Evolutionary conservation across 1,284 basidiomycete species (phyloP).

Genomic region (Rhodotorula sp.): DNA sequence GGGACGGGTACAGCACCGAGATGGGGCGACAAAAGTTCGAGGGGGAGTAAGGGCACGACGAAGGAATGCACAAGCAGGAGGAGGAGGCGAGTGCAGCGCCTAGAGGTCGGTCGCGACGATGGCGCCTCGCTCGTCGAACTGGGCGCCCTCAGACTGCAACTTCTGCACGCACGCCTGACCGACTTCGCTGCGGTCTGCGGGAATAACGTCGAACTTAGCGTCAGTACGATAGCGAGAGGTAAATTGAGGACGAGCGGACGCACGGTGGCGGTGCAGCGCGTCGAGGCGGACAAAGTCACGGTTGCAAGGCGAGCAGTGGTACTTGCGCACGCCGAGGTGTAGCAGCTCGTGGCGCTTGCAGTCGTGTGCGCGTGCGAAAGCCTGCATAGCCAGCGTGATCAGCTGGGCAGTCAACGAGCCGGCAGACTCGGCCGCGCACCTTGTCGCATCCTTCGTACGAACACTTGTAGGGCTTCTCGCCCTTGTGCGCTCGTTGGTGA

Average conservation of each 20-base stretch:
- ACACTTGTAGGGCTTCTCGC: constrained; percentile 77
- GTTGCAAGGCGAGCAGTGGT: constrained; percentile 39
- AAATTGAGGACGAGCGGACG: neutral
- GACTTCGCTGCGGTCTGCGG: constrained; percentile 38
- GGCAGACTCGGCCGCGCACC: constrained; percentile 35
- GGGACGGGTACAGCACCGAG: neutral
- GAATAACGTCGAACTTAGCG: too few relatives aligned
- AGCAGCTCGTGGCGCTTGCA: constrained; percentile 78
- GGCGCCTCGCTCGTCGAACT: constrained; percentile 29
- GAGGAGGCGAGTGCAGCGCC: neutral
- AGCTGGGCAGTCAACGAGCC: neutral
- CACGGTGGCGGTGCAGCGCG: constrained; percentile 40
- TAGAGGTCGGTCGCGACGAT: neutral
- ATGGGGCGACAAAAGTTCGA: neutral
- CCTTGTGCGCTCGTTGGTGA: constrained; percentile 76
- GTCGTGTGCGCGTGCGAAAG: constrained; percentile 78
- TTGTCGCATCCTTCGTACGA: constrained; percentile 81
- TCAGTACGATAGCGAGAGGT: neutral
- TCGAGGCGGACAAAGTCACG: constrained; percentile 40
- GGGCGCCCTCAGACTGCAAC: constrained; percentile 25
- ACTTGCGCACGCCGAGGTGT: constrained; percentile 54
- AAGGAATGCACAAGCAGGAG: neutral
- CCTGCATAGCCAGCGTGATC: constrained; percentile 38
- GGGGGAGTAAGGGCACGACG: neutral
- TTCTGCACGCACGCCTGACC: constrained; percentile 38